phyloP scores from a whole-genome alignment of 148 eudicot species.

The Gaultheria prostrata region DNA sequence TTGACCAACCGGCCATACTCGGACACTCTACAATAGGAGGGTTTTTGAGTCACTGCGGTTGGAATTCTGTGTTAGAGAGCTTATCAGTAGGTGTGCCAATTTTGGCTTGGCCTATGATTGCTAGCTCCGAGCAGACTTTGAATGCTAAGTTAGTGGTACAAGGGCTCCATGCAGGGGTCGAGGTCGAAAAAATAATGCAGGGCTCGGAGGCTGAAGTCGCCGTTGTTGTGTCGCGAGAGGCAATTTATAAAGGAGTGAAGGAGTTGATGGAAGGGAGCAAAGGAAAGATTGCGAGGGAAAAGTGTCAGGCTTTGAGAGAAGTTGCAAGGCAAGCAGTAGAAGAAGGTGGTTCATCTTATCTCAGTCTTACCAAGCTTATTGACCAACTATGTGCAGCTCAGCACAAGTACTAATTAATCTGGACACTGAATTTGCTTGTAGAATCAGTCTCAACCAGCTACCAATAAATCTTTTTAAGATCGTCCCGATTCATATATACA shows the following conservation, averaged over 20 bases:
- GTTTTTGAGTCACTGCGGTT: constrained; percentile 36
- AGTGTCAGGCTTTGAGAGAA: constrained; percentile 20
- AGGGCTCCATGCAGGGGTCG: constrained; percentile 24
- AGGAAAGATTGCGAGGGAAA: constrained; percentile 20
- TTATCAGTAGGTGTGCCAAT: constrained; percentile 30
- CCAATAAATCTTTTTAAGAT: too few species aligned
- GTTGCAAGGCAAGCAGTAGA: constrained; percentile 21
- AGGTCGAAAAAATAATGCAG: neutral
- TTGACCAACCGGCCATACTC: constrained; percentile 25
- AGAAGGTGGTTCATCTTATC: constrained; percentile 31
- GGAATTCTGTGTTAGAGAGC: constrained; percentile 38
- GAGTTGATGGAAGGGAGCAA: constrained; percentile 32
- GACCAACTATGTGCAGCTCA: constrained; percentile 15
- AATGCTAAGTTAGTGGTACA: constrained; percentile 30
- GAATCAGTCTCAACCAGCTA: too few species aligned
- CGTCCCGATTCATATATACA: too few species aligned
- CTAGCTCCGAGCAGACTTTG: constrained; percentile 33
- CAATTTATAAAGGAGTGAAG: constrained; percentile 22
- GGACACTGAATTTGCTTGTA: too few species aligned
- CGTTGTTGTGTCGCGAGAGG: constrained; percentile 11
- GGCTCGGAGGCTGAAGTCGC: neutral
- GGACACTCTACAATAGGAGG: constrained; percentile 26
- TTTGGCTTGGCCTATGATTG: constrained; percentile 34
- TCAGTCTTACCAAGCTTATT: constrained; percentile 13
- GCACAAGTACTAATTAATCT: too few species aligned